A percentile compares a stretch with the other conserved stretches of the same genome.
These are phyloP conservation scores for Tubosaeta sp. DNA, from an alignment of 768 basidiomycete species.

Conservation along the genomic window DNA sequence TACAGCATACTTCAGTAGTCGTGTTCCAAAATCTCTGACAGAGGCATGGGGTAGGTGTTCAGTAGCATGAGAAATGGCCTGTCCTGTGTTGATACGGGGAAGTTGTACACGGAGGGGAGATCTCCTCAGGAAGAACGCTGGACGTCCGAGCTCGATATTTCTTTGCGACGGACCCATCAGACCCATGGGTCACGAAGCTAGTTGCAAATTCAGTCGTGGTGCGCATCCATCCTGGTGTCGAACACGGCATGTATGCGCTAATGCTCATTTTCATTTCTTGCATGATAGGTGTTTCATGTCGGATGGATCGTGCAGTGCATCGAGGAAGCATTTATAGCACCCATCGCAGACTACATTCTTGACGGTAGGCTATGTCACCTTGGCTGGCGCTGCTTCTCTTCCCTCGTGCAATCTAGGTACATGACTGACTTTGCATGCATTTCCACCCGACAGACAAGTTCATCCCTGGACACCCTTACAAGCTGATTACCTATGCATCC, in stretches of 20 bases:
- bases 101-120: conserved; percentile 24
- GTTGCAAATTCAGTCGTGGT: conserved; percentile 28
- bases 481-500: background rate
- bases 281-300: conserved; percentile 27
- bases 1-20: conserved; percentile 28
- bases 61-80: background rate
- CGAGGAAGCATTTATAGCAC: conserved; percentile 21
- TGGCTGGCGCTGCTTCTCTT: too few species aligned
- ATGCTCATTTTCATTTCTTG: background rate
- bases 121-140: conserved; percentile 11
- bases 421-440: conserved; percentile 4
- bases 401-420: background rate
- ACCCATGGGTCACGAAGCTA: conserved; percentile 26
- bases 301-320: conserved; percentile 30
- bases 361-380: conserved; percentile 23
- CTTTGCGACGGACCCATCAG: conserved; percentile 25
- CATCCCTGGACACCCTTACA: conserved; percentile 17
- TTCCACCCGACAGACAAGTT: conserved; percentile 14
- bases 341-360: conserved; percentile 27
- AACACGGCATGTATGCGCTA: conserved; percentile 6
- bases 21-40: conserved; percentile 16
- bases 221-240: conserved; percentile 7
- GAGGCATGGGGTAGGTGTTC: conserved; percentile 24
- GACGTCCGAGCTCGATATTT: conserved; percentile 24
- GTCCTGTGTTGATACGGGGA: background rate